phyloP scores from a whole-genome alignment of 345 rosid genomes.

The Eucalyptus grandis region DNA sequence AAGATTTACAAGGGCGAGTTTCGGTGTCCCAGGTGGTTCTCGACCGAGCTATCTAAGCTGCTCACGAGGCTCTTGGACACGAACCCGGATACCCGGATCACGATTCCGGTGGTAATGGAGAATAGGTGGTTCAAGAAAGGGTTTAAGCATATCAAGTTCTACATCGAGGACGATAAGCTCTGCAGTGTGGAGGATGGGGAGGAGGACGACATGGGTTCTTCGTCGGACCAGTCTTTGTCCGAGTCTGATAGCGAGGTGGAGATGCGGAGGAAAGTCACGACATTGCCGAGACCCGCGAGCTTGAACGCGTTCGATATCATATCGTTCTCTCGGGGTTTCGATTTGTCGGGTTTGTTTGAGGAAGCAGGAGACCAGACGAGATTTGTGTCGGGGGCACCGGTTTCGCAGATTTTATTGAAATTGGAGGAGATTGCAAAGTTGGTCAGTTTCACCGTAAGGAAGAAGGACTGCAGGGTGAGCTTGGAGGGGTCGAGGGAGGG shows the following conservation, averaged over 20 bases:
- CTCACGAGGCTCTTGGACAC: constrained; percentile 55
- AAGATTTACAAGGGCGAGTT: constrained; percentile 70
- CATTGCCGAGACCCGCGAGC: constrained; percentile 48
- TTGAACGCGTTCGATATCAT: constrained; percentile 66
- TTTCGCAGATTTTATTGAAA: constrained; percentile 45
- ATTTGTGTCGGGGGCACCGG: constrained; percentile 52
- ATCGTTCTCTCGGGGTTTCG: constrained; percentile 68
- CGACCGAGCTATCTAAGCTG: constrained; percentile 45
- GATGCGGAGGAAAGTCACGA: constrained; percentile 1
- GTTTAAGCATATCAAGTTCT: constrained; percentile 51
- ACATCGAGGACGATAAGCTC: constrained; percentile 37
- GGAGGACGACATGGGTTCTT: constrained; percentile 16
- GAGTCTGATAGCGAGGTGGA: constrained; percentile 30
- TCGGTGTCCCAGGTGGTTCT: constrained; percentile 69
- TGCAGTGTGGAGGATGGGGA: constrained; percentile 21
- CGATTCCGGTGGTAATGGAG: constrained; percentile 63
- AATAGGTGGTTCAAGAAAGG: constrained; percentile 71
- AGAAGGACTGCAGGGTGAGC: constrained; percentile 63
- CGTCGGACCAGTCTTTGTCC: constrained; percentile 29
- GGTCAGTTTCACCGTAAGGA: constrained; percentile 67
- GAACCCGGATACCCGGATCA: constrained; percentile 63
- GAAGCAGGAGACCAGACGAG: constrained; percentile 58
- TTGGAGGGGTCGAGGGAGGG: constrained; percentile 66
- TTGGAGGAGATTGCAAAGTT: constrained; percentile 61
- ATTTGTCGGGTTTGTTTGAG: constrained; percentile 58